phyloP scores from a whole-genome alignment of 345 rosid species.

The Clarkia xantiana region DNA sequence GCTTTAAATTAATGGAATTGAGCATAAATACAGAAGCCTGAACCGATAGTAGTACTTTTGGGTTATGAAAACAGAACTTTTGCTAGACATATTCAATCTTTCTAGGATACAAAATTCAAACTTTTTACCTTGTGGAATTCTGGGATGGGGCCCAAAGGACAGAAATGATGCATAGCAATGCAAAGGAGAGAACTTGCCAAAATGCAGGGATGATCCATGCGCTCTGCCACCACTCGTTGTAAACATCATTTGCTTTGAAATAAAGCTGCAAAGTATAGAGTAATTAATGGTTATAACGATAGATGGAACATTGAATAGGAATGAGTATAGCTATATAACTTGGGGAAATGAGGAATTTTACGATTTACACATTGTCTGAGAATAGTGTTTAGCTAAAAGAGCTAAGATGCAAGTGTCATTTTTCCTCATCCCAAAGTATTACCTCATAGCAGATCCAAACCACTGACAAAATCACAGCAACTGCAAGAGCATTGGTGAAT shows the following conservation, averaged over 20 bases:
- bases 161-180: constrained; percentile 67
- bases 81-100: too few relatives aligned
- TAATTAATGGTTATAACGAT: neutral
- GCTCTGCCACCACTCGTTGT: constrained; percentile 77
- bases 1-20: too few relatives aligned
- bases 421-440: neutral
- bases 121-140: constrained; percentile 86
- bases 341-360: too few relatives aligned
- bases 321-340: too few relatives aligned
- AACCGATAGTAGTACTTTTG: neutral
- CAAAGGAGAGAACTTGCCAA: constrained; percentile 79
- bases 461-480: constrained; percentile 70
- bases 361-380: too few relatives aligned
- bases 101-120: neutral
- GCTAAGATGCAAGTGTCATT: too few relatives aligned
- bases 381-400: too few relatives aligned
- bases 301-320: too few relatives aligned
- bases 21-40: too few relatives aligned
- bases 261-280: constrained; percentile 46
- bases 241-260: constrained; percentile 95
- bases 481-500: constrained; percentile 83
- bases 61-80: neutral
- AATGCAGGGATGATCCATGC: constrained; percentile 95
- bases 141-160: constrained; percentile 94
- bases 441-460: constrained; percentile 93